Evolutionary conservation across 2,329 filamentous ascomycete genomes (phyloP), one percentile per base, ranked within the genome.

Genomic region (Talaromyces sp.): DNA sequence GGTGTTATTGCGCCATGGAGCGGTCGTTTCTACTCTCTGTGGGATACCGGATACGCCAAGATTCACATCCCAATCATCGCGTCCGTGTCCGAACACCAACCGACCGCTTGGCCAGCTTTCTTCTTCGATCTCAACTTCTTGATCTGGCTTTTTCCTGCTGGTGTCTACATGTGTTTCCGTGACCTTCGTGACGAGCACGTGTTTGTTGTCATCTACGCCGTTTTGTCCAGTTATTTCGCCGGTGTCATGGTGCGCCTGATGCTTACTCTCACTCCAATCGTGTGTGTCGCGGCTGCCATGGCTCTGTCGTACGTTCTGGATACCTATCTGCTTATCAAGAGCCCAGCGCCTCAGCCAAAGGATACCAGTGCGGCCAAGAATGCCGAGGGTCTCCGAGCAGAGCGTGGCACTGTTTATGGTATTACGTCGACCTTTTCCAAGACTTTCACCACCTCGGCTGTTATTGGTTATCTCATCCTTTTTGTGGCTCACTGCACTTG

Each of bases 221-320:
- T 99, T 53, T 89, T 98, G 66, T 91, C 92, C 67, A 97, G 92
- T 79, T 99, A 99, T 83, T 99, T 99, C 72, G 92, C 96, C 28
- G 95, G 95, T 75, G 96, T 99, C 79, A 99, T 99, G 95, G 95
- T 99, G 64, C 92, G 95, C 79, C 82, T 99, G 71, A 99, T 99
- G 95, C 86, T 99, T 65, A 99, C 95, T 0, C 81, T 99, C 68
- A 99, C 95, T 1, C 95, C 95, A 1, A 89, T 99, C 67, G 95
- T 99, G 57, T 99, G 95, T 76, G 92, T 97, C 67, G 89, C 95
- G 50, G 92, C 94, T 60, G 95, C 94, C 52, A 87, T 99, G 70
- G 91, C 92, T 16, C 81, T 92, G 50, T 98, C 95, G 18, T 87
- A 90, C 68, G 89, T 99, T 59, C 83, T 99, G 57, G 94, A 98